Evolutionary conservation across 352 stramenopile species (phyloP).

Genomic region (Phytophthora sansomeana): DNA sequence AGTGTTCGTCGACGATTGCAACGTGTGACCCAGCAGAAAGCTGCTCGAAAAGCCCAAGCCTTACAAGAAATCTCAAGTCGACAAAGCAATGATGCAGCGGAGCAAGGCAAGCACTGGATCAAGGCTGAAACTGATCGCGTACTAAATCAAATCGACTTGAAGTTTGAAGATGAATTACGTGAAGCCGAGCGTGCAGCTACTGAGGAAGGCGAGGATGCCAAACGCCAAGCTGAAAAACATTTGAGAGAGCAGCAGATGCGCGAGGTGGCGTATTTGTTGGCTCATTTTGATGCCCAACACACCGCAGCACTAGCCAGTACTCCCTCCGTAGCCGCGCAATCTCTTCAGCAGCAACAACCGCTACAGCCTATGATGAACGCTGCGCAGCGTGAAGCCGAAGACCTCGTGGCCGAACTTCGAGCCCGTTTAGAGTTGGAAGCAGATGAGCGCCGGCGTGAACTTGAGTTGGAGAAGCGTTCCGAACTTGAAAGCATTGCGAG

Average conservation of each 20-base stretch:
- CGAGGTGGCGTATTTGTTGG: constrained; percentile 57
- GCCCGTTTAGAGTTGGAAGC: constrained; percentile 58
- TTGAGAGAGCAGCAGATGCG: constrained; percentile 54
- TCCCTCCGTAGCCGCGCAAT: not conserved
- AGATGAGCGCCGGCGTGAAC: constrained; percentile 52
- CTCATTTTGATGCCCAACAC: constrained; percentile 46
- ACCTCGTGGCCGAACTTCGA: constrained; percentile 56
- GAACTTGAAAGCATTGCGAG: constrained; percentile 39
- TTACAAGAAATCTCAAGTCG: constrained; percentile 27
- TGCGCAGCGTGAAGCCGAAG: constrained; percentile 30
- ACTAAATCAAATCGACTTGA: constrained; percentile 48
- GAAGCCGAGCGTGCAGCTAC: constrained; percentile 42
- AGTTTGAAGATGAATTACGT: constrained; percentile 52
- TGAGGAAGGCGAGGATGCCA: constrained; percentile 36
- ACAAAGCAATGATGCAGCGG: not conserved
- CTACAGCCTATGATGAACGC: constrained; percentile 12
- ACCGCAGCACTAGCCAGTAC: constrained; percentile 24
- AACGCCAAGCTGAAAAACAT: constrained; percentile 33
- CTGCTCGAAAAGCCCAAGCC: constrained; percentile 45
- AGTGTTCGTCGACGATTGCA: constrained; percentile 41
- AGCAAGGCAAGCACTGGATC: not conserved
- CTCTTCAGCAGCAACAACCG: constrained; percentile 20
- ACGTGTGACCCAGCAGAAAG: constrained; percentile 60
- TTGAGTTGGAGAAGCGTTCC: constrained; percentile 45
- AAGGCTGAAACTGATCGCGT: constrained; percentile 21